A percentile compares a stretch with the other conserved stretches of the same genome.
Conservation (phyloP, 805 yeast genomes). For the Schizosaccharomyces octosporus region DNA sequence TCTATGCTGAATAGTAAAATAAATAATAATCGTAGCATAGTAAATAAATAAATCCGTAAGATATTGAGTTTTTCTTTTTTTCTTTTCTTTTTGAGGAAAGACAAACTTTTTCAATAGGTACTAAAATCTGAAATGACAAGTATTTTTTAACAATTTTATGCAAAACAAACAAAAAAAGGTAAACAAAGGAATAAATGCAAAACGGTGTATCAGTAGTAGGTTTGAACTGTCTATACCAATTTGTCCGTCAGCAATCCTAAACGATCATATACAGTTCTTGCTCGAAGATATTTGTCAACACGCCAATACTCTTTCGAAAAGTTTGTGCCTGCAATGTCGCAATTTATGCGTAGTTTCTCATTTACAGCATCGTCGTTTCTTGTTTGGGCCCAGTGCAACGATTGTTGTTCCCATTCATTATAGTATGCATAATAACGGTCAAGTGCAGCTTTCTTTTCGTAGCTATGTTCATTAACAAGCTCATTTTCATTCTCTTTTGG, state of each 20-base stretch:
- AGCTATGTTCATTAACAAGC: slow-evolving; percentile 18
- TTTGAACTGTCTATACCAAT: not conserved
- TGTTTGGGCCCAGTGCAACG: slow-evolving; percentile 44
- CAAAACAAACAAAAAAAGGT: too few relatives aligned
- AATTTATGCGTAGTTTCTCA: slow-evolving; percentile 13
- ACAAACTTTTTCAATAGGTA: too few relatives aligned
- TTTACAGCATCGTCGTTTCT: slow-evolving; percentile 21
- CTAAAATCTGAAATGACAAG: too few relatives aligned
- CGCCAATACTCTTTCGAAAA: slow-evolving; percentile 38
- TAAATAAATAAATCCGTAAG: too few relatives aligned
- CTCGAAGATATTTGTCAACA: slow-evolving; percentile 63
- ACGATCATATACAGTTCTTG: slow-evolving; percentile 58
- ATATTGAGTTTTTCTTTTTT: too few relatives aligned
- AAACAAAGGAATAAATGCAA: too few relatives aligned
- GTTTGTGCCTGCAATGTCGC: slow-evolving; percentile 23
- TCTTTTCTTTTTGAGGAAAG: too few relatives aligned
- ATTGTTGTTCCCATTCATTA: slow-evolving; percentile 32
- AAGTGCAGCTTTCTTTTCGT: slow-evolving; percentile 21
- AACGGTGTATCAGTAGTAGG: too few relatives aligned
- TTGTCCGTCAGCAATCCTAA: slow-evolving; percentile 29
- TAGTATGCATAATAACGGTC: slow-evolving; percentile 31
- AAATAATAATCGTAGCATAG: too few relatives aligned
- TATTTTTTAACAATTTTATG: too few relatives aligned
- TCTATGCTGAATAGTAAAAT: too few relatives aligned
- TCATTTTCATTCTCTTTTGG: slow-evolving; percentile 41